Conservation (phyloP, 1,284 basidiomycete genomes). For the Wolfiporia cocos region DNA sequence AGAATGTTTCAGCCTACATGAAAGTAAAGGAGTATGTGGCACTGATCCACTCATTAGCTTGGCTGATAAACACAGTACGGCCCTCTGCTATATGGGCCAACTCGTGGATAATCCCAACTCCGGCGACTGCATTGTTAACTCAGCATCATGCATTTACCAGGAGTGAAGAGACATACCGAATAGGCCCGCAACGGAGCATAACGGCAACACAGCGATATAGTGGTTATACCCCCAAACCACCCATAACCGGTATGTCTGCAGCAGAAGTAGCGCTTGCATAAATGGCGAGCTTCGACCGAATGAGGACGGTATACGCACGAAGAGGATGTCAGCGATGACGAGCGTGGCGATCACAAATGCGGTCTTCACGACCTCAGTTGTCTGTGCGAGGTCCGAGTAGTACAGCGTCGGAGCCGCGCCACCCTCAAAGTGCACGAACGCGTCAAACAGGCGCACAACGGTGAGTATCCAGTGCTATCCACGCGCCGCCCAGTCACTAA, state of each 20-base stretch:
- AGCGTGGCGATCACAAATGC: background rate
- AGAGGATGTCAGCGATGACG: background rate
- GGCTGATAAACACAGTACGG: background rate
- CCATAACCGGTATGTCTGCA: slow-evolving; percentile 2
- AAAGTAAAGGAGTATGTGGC: slow-evolving; percentile 1
- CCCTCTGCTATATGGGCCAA: background rate
- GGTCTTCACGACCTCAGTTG: slow-evolving; percentile 4
- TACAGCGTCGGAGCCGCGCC: background rate
- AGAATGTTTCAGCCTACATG: background rate
- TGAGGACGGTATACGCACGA: slow-evolving; percentile 2
- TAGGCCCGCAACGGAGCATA: background rate
- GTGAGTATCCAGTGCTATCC: slow-evolving; percentile 6
- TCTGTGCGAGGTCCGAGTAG: background rate
- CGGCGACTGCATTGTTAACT: background rate
- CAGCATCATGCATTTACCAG: background rate
- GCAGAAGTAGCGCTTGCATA: background rate
- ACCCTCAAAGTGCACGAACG: slow-evolving; percentile 3
- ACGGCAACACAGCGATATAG: slow-evolving; percentile 1
- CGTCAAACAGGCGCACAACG: slow-evolving; percentile 1
- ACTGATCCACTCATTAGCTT: background rate
- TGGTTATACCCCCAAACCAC: slow-evolving; percentile 2
- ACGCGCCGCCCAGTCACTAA: background rate
- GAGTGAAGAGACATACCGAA: background rate
- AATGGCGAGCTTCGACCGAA: background rate
- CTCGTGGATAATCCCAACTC: background rate